A percentile compares a stretch with the other conserved stretches of the same genome.
phyloP scores from a whole-genome alignment of 805 yeast species.

The Ogataea paradorogensis region DNA sequence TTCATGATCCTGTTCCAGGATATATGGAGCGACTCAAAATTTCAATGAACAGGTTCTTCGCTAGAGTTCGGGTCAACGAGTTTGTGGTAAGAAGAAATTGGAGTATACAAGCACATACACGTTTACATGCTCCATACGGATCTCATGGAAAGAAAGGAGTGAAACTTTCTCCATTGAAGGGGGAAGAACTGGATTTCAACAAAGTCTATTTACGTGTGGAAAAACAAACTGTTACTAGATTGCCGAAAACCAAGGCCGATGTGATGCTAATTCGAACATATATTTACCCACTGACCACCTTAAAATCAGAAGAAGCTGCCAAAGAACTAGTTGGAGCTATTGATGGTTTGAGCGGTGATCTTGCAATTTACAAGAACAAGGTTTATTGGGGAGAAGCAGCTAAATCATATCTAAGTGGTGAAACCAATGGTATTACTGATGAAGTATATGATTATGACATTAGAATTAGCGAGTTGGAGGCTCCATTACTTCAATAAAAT shows the following conservation, averaged over 20 bases:
- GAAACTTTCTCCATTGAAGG: conserved; percentile 34
- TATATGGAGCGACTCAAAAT: conserved; percentile 52
- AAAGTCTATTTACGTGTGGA: conserved; percentile 58
- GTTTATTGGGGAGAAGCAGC: conserved; percentile 72
- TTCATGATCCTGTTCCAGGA: conserved; percentile 74
- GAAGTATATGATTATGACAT: conserved; percentile 24
- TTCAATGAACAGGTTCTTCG: conserved; percentile 68
- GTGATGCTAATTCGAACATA: conserved; percentile 58
- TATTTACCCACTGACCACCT: conserved; percentile 46
- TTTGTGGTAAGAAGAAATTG: conserved; percentile 66
- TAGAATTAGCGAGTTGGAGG: conserved; percentile 1
- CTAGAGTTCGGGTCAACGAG: conserved; percentile 49
- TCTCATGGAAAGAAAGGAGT: conserved; percentile 39
- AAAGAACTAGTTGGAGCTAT: conserved; percentile 62
- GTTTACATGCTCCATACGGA: conserved; percentile 44
- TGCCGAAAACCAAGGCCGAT: conserved; percentile 46
- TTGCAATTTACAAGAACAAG: conserved; percentile 61
- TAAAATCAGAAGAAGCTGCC: conserved; percentile 41
- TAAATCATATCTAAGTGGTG: conserved; percentile 37
- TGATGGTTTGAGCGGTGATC: conserved; percentile 54
- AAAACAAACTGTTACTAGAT: conserved; percentile 53
- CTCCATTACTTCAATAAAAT: neutral
- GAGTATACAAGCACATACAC: conserved; percentile 62
- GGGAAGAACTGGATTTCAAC: conserved; percentile 39
- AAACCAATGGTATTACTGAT: conserved; percentile 35